Evolutionary conservation across 2,329 filamentous ascomycete genomes (phyloP), one percentile per base, ranked within the genome.

Genomic region (Corynespora cassiicola): DNA sequence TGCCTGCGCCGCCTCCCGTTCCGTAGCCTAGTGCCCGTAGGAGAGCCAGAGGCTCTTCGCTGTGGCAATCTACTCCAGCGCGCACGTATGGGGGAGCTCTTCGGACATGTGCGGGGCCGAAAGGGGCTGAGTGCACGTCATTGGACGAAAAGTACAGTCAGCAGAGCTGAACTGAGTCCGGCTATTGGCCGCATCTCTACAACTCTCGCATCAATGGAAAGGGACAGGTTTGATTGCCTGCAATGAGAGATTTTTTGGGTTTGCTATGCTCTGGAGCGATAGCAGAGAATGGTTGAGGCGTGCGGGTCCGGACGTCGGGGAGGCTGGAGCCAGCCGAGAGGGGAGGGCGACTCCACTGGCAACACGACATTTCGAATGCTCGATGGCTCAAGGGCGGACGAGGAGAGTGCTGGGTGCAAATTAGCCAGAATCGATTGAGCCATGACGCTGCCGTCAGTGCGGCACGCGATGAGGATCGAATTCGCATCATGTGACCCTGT

Each of bases 81-180:
- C 29, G 26, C 26, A 36, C 31, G 41, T 18, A 31, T 22, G 42
- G 54, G 52, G 52, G 47, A 36, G 42, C 49, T 58, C 39, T 40
- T 49, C 39, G 41, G 46, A 35, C 27, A 47, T 46, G 39, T 34
- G 45, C 46, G 63, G 61, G 61, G 62, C 62, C 63, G 61, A 59
- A 42, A 7, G 35, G 35, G 19, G 16, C 29, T 50, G 37, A 58
- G 58, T 53, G 54, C 52, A 17, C 25, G 25, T 7, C 10, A 24
- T 30, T 37, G 34, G 26, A 17, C 15, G 34, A 18, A 27, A 18
- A n/a, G 16, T 23, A 24, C 20, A 33, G 20, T 33, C 31, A 24
- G 19, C 19, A 24, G n/a, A 25, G 11, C 20, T 12, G n/a, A n/a
- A n/a, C n/a, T n/a, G 6, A 3, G 15, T 26, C 3, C 4, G 31